A percentile compares a stretch with the other conserved stretches of the same genome.
Conservation (phyloP, 2,329 filamentous ascomycete species). For the Falciphora oryzae region DNA sequence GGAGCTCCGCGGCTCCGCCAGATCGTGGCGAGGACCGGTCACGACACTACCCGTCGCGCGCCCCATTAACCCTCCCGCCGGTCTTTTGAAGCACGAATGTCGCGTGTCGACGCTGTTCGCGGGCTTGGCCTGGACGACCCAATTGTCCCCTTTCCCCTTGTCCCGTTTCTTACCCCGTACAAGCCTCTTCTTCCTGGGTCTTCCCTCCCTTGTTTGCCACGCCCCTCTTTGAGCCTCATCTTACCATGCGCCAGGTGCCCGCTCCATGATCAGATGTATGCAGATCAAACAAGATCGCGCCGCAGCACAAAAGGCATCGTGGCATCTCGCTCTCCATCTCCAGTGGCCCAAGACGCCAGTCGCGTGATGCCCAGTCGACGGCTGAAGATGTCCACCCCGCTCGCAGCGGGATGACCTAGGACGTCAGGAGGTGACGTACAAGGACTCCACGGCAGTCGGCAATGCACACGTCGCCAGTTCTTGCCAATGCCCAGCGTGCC, state of each 20-base stretch:
- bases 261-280: not conserved
- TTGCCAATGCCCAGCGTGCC: not conserved
- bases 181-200: not conserved
- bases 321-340: not conserved
- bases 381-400: no score
- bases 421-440: not conserved
- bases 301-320: not conserved
- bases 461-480: not conserved
- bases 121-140: not conserved
- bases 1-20: not conserved
- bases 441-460: not conserved
- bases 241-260: no score
- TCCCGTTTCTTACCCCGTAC: not conserved
- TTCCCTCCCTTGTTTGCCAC: not conserved
- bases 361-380: no score
- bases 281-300: not conserved
- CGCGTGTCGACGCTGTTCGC: not conserved
- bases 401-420: no score
- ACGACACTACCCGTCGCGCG: no score
- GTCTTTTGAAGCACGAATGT: not conserved
- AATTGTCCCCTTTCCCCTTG: not conserved
- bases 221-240: conserved; percentile 1
- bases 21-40: no score
- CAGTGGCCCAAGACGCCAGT: not conserved
- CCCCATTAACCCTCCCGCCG: not conserved